Evolutionary conservation across 139 green algal species (phyloP).

Genomic region (Gonium pectorale): DNA sequence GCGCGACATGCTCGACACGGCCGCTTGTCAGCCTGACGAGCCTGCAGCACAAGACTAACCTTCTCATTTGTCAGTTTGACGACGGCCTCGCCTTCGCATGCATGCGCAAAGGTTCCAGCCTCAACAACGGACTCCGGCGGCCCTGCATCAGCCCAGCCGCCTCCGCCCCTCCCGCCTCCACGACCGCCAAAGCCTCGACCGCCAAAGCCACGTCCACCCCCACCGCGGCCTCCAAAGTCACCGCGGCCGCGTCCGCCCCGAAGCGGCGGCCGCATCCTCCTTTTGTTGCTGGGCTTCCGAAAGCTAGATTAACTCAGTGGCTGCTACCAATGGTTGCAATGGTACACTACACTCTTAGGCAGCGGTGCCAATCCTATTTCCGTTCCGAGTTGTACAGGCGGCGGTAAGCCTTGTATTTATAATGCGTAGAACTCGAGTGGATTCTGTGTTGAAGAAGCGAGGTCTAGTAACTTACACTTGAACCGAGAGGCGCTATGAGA

Average conservation of each 20-base stretch:
- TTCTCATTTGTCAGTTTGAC: constrained; percentile 97
- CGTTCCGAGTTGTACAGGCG: too few relatives aligned
- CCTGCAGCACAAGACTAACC: too few relatives aligned
- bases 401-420: too few relatives aligned
- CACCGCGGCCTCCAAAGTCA: constrained; percentile 43
- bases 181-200: constrained; percentile 46
- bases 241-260: constrained; percentile 50
- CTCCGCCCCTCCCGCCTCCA: constrained; percentile 42
- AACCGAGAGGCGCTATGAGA: too few relatives aligned
- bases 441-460: too few relatives aligned
- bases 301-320: too few relatives aligned
- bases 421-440: too few relatives aligned
- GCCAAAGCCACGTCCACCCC: constrained; percentile 35
- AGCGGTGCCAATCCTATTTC: too few relatives aligned
- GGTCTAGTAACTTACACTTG: too few relatives aligned
- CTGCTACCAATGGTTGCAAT: too few relatives aligned
- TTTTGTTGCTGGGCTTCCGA: too few relatives aligned
- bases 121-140: constrained; percentile 85
- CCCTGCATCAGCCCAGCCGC: constrained; percentile 52
- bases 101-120: constrained; percentile 91
- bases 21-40: background rate
- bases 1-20: background rate
- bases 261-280: constrained; percentile 48
- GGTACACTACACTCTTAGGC: too few relatives aligned
- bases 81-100: constrained; percentile 98